Evolutionary conservation across 768 basidiomycete species (phyloP).

Genomic region (Arthromyces matolae): DNA sequence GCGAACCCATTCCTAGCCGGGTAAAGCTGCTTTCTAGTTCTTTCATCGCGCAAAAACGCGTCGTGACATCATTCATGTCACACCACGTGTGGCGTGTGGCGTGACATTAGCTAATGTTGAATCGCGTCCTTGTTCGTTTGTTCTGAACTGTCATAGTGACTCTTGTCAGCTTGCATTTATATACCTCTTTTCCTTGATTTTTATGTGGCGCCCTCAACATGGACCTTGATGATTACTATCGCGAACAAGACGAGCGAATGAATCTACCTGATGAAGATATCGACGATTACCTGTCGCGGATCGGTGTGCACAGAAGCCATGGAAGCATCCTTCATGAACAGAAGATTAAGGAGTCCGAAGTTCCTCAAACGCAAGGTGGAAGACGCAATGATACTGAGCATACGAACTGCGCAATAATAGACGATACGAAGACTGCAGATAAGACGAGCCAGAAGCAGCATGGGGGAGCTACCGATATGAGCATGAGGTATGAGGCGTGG

Average conservation of each 20-base stretch:
- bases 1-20: neutral
- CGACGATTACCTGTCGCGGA: constrained; percentile 41
- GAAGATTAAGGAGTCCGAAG: neutral
- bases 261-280: constrained; percentile 49
- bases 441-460: neutral
- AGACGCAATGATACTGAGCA: neutral
- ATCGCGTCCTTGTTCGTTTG: neutral
- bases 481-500: constrained; percentile 2
- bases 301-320: constrained; percentile 18
- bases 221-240: constrained; percentile 45
- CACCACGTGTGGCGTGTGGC: constrained; percentile 4
- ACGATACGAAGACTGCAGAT: neutral
- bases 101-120: neutral
- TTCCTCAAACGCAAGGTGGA: neutral
- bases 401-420: neutral
- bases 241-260: constrained; percentile 54
- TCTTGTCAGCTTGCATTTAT: constrained; percentile 3
- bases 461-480: neutral
- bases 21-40: neutral
- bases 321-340: neutral
- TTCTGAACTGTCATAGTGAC: constrained; percentile 3
- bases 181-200: constrained; percentile 6
- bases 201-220: constrained; percentile 19
- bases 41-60: neutral
- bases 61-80: too few relatives aligned